phyloP scores from a whole-genome alignment of 495 filamentous ascomycete species.

The Hamigera avellanea region DNA sequence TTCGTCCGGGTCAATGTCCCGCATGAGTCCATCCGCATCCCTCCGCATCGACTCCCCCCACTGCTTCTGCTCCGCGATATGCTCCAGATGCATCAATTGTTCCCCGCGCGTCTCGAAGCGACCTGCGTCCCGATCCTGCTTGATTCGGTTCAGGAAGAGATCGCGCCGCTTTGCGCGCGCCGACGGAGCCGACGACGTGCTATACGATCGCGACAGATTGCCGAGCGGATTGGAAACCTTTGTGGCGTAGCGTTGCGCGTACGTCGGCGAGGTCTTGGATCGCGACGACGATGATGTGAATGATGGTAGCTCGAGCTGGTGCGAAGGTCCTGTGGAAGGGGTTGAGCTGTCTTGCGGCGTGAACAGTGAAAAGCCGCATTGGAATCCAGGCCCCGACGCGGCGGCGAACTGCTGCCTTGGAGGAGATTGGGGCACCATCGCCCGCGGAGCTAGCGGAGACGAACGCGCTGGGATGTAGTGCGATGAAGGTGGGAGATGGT shows the following conservation, averaged over 20 bases:
- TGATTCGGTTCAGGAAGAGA: slow-evolving; percentile 72
- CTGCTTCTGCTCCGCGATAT: slow-evolving; percentile 35
- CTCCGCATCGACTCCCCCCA: slow-evolving; percentile 36
- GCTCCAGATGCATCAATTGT: slow-evolving; percentile 47
- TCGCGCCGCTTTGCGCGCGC: slow-evolving; percentile 24
- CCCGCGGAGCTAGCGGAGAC: slow-evolving; percentile 35
- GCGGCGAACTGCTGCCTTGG: too few species aligned
- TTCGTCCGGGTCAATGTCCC: slow-evolving; percentile 9
- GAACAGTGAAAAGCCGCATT: background rate
- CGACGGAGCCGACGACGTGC: slow-evolving; percentile 9
- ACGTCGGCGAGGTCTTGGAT: slow-evolving; percentile 7
- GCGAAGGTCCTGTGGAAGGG: background rate
- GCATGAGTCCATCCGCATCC: slow-evolving; percentile 15
- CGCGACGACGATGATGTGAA: slow-evolving; percentile 1
- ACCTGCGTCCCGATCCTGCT: slow-evolving; percentile 56
- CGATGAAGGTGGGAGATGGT: slow-evolving; percentile 37
- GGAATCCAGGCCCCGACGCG: too few species aligned
- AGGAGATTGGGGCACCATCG: slow-evolving; percentile 8
- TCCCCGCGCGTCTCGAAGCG: slow-evolving; percentile 61
- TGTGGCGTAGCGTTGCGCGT: slow-evolving; percentile 18
- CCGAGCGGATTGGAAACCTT: slow-evolving; percentile 13
- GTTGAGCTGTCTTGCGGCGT: background rate
- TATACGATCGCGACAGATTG: slow-evolving; percentile 5
- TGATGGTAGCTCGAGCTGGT: background rate
- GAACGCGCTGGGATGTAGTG: slow-evolving; percentile 41